Conservation (phyloP, 495 filamentous ascomycete species). For the Penicillium dipodomyicola region DNA sequence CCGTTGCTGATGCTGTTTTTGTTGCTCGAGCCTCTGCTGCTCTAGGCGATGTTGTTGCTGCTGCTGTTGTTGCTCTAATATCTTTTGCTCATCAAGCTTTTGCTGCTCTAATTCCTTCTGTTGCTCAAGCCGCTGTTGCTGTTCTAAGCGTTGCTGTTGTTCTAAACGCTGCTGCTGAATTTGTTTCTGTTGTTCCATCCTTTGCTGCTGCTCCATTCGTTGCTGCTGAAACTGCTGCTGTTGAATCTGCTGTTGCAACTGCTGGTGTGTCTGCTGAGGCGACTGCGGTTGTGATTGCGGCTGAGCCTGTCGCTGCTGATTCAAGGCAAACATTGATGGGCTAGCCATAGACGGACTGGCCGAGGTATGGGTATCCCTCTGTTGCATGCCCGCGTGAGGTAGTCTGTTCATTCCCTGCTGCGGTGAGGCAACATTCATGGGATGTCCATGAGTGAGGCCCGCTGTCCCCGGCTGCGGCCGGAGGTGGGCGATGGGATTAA, state of each 20-base stretch:
- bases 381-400: slow-evolving; percentile 31
- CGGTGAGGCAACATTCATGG: slow-evolving; percentile 36
- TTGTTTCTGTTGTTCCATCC: slow-evolving; percentile 21
- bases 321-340: slow-evolving; percentile 29
- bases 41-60: slow-evolving; percentile 10
- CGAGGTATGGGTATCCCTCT: slow-evolving; percentile 30
- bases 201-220: slow-evolving; percentile 25
- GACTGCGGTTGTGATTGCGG: slow-evolving; percentile 34
- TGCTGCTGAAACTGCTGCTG: slow-evolving; percentile 25
- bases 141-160: slow-evolving; percentile 11
- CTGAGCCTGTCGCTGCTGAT: slow-evolving; percentile 30
- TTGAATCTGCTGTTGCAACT: slow-evolving; percentile 31
- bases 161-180: slow-evolving; percentile 11
- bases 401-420: slow-evolving; percentile 40
- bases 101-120: slow-evolving; percentile 21
- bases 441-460: slow-evolving; percentile 32
- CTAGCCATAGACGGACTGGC: slow-evolving; percentile 31
- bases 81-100: slow-evolving; percentile 20
- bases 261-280: slow-evolving; percentile 33
- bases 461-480: slow-evolving; percentile 28
- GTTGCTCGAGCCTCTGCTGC: slow-evolving; percentile 17
- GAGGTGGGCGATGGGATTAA: slow-evolving; percentile 37
- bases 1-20: slow-evolving; percentile 12
- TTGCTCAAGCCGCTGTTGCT: slow-evolving; percentile 21
- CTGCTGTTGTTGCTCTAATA: slow-evolving; percentile 22